These are phyloP conservation scores for Polygonum aviculare DNA, from an alignment of 148 eudicot genomes.

Conservation along the genomic window DNA sequence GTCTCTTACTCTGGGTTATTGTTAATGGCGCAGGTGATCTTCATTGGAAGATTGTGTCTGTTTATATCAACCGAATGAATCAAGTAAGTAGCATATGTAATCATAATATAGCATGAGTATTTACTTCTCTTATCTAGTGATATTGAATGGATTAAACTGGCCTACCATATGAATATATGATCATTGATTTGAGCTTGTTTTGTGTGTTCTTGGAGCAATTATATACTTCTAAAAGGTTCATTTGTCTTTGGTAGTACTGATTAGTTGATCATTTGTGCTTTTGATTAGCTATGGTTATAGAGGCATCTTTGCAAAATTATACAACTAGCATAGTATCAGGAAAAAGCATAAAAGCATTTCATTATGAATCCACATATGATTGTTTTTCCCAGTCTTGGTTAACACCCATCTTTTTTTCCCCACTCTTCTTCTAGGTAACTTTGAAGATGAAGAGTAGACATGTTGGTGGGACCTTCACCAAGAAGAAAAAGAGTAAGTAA, in stretches of 20 bases:
- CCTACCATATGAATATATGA: conserved; percentile 6
- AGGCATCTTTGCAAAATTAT: conserved; percentile 15
- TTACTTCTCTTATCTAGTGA: background rate
- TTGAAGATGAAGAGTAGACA: conserved; percentile 96
- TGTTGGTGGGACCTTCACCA: conserved; percentile 97
- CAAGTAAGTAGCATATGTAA: conserved; percentile 33
- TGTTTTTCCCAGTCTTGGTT: conserved; percentile 17
- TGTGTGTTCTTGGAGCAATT: background rate
- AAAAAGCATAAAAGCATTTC: conserved; percentile 22
- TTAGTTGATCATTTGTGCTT: conserved; percentile 26
- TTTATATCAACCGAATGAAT: conserved; percentile 61
- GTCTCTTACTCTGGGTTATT: background rate
- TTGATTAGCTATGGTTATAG: conserved; percentile 10
- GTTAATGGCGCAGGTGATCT: conserved; percentile 60
- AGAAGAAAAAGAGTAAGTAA: conserved; percentile 97
- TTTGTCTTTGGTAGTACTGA: conserved; percentile 8
- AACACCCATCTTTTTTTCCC: conserved; percentile 3
- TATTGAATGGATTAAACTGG: background rate
- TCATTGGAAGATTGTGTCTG: conserved; percentile 95
- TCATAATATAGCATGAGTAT: background rate
- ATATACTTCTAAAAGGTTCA: conserved; percentile 5
- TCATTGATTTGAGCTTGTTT: background rate
- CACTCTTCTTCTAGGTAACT: conserved; percentile 52
- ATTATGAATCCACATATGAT: conserved; percentile 20
- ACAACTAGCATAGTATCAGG: conserved; percentile 8